Percentiles rank a stretch among this genome's conserved stretches.
These are phyloP conservation scores for Cyberlindnera meyerae DNA, from an alignment of 805 yeast species.

Conservation along the genomic window DNA sequence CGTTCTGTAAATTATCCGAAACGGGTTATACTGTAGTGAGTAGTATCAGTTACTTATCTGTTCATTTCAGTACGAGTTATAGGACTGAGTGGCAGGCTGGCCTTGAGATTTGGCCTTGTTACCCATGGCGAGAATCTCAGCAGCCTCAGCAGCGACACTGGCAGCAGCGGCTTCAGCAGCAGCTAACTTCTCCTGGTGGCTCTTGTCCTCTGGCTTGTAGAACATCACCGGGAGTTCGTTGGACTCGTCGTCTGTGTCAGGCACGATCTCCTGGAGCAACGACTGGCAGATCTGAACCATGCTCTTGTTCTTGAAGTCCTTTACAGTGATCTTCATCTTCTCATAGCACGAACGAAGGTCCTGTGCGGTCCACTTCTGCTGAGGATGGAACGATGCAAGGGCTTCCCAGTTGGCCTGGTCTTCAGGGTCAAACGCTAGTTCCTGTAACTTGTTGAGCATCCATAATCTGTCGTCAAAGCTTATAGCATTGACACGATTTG, in stretches of 20 bases:
- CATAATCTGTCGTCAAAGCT: slow-evolving; percentile 44
- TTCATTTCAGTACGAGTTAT: not conserved
- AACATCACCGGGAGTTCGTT: slow-evolving; percentile 23
- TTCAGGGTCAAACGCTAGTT: slow-evolving; percentile 37
- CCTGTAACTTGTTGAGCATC: slow-evolving; percentile 43
- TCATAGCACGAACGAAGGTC: slow-evolving; percentile 63
- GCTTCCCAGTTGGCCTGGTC: slow-evolving; percentile 51
- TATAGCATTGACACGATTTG: slow-evolving; percentile 39
- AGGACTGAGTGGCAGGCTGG: not conserved
- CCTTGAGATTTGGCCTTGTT: too few species aligned
- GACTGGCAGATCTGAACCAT: slow-evolving; percentile 31
- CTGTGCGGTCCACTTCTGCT: slow-evolving; percentile 47
- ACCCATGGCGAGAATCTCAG: too few species aligned
- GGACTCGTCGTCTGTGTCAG: slow-evolving; percentile 12
- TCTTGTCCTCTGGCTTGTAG: slow-evolving; percentile 1
- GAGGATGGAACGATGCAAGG: slow-evolving; percentile 42
- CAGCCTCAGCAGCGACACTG: slow-evolving; percentile 13
- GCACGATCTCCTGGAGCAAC: slow-evolving; percentile 21
- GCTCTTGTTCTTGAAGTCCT: slow-evolving; percentile 41
- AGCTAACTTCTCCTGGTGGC: slow-evolving; percentile 1
- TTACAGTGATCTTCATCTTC: slow-evolving; percentile 47
- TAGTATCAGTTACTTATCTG: too few species aligned
- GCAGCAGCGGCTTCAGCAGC: slow-evolving; percentile 11
- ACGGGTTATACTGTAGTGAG: too few species aligned
- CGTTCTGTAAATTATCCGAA: slow-evolving; percentile 17